Evolutionary conservation across 257 asterid genomes (phyloP).

Genomic region (Solanum clarkiae): DNA sequence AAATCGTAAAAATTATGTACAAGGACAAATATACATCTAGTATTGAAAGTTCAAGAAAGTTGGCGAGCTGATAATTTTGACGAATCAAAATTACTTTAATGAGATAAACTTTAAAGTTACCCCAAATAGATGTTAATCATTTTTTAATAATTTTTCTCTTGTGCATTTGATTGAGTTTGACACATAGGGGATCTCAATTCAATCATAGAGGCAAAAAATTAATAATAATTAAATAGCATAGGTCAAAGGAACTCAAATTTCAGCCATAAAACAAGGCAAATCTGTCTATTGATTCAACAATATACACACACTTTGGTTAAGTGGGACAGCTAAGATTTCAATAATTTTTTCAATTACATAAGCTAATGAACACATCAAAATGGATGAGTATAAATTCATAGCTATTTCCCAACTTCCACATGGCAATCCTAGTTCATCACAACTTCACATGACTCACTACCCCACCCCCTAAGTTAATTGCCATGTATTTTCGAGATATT

Average conservation of each 20-base stretch:
- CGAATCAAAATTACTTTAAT: too few species aligned
- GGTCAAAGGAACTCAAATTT: not conserved
- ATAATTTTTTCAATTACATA: not conserved
- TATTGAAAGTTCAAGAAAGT: too few species aligned
- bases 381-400: not conserved
- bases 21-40: rapidly evolving
- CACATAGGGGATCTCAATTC: not conserved
- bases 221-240: not conserved
- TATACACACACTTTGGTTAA: not conserved
- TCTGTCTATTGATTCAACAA: not conserved
- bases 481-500: not conserved
- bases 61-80: too few species aligned
- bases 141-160: not conserved
- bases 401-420: not conserved
- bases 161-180: not conserved
- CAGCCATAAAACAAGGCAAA: slow-evolving; percentile 1
- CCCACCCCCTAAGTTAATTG: not conserved
- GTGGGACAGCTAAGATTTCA: not conserved
- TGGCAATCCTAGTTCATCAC: slow-evolving; percentile 12
- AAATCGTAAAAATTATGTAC: too few species aligned
- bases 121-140: not conserved
- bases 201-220: not conserved
- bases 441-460: not conserved
- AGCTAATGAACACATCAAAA: not conserved
- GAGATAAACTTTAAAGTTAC: not conserved